A percentile compares a stretch with the other conserved stretches of the same genome.
Conservation (phyloP, 345 rosid species). For the Raphanus raphanistrum region DNA sequence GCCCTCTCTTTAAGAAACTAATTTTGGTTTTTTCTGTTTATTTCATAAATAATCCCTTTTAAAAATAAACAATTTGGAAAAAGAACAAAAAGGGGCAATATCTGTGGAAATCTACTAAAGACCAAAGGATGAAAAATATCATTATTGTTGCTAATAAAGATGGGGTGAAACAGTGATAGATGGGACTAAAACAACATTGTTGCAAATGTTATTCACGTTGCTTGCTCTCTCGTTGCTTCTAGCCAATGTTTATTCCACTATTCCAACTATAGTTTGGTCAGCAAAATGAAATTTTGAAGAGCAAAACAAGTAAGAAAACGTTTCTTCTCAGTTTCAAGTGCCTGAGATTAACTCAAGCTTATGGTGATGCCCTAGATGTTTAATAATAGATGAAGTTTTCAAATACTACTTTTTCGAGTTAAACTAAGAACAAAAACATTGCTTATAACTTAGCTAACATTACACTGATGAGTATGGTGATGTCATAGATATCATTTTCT, state of each 20-base stretch:
- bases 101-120: not conserved
- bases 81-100: not conserved
- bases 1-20: too few relatives aligned
- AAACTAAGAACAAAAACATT: not conserved
- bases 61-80: not conserved
- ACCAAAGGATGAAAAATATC: not conserved
- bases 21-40: too few relatives aligned
- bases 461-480: not conserved
- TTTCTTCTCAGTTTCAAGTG: not conserved
- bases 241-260: not conserved
- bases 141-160: not conserved
- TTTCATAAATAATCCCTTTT: too few relatives aligned
- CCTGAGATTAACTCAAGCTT: not conserved
- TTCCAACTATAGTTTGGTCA: not conserved
- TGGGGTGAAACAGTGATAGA: not conserved
- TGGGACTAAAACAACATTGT: not conserved
- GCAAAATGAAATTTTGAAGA: not conserved
- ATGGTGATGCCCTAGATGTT: not conserved
- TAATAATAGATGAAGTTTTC: not conserved
- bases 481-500: not conserved
- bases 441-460: not conserved
- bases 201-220: not conserved
- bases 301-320: not conserved
- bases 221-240: not conserved
- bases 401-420: not conserved